phyloP scores from a whole-genome alignment of 768 basidiomycete species.

The Neoboletus brunneissimus region DNA sequence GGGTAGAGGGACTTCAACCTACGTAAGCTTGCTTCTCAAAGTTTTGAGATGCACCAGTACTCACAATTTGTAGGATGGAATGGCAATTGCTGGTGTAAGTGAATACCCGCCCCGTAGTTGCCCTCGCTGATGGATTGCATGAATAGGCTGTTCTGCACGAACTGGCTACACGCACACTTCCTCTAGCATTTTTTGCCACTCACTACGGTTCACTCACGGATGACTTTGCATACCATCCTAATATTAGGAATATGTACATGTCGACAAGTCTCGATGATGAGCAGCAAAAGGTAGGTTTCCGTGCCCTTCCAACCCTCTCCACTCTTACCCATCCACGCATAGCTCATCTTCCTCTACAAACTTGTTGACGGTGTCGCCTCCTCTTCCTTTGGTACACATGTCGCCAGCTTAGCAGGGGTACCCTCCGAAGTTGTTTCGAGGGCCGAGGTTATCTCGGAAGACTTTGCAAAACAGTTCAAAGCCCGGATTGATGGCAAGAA shows the following conservation, averaged over 20 bases:
- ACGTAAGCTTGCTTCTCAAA: conserved; percentile 44
- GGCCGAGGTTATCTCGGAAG: conserved; percentile 81
- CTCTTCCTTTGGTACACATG: conserved; percentile 91
- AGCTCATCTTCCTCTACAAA: conserved; percentile 96
- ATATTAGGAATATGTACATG: conserved; percentile 96
- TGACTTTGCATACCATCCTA: conserved; percentile 89
- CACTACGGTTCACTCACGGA: conserved; percentile 96
- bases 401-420: conserved; percentile 93
- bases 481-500: conserved; percentile 65
- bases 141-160: conserved; percentile 86
- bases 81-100: conserved; percentile 91
- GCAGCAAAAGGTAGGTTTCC: conserved; percentile 67
- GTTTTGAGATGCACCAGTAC: conserved; percentile 10
- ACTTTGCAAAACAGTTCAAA: conserved; percentile 87
- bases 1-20: conserved; percentile 94
- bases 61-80: conserved; percentile 69
- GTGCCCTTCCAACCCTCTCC: background rate
- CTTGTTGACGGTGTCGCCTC: conserved; percentile 83
- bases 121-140: conserved; percentile 5
- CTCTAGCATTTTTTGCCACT: conserved; percentile 94
- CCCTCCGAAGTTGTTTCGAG: conserved; percentile 81
- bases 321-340: background rate
- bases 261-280: conserved; percentile 90
- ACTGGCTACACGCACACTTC: conserved; percentile 87
- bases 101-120: background rate